Base-by-base conservation (phyloP, 2,329 filamentous ascomycete genomes). In the Fusarium redolens region DNA sequence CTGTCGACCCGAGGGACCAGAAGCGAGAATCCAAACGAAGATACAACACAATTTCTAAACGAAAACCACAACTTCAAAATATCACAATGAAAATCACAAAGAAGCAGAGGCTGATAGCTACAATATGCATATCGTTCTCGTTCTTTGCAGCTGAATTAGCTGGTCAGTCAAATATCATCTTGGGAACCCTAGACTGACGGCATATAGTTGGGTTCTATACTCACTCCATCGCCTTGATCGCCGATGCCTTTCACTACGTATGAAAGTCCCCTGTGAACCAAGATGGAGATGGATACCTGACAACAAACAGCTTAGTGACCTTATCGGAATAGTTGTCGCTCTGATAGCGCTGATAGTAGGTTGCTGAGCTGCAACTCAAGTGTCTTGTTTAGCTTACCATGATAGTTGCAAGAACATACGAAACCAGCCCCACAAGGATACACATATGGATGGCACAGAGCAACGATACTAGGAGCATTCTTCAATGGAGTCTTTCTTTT, bases 401-500 rank as follows among this genome's bases (percentile, higher is more conserved):
- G 10, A 14, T 48, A 91, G 90, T 81, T 91, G 64, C 86, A 90
- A 25, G 87, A 92, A 71, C 83, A 85, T 45, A 82, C 84, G 48
- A 81, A 71, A 25, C 72, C 87, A 9, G 87, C 87, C 2, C 91
- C 91, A 1, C 84, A 87, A 48, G 57, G 74, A 30, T 79, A 77
- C 35, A 82, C 92, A 0, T 95, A 93, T 73, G 92, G 92, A n/a
- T 95, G 92, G 92, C 91, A 93, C 63, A 87, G 93, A 37, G 92
- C 92, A 20, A 88, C 89, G n/a, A 80, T 94, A 2, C 84, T 95
- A 0, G 92, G 92, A 9, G 92, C 92, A 28, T 95, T 95, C 80
- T 95, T 95, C 86, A 95, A 95, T 76, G 92, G 92, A 18, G 90
- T 91, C 3, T 93, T 95, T 65, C 85, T 95, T 3, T 81, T 94